Base-by-base conservation (phyloP, 306 rosid genomes). In the Bauhinia variegata region DNA sequence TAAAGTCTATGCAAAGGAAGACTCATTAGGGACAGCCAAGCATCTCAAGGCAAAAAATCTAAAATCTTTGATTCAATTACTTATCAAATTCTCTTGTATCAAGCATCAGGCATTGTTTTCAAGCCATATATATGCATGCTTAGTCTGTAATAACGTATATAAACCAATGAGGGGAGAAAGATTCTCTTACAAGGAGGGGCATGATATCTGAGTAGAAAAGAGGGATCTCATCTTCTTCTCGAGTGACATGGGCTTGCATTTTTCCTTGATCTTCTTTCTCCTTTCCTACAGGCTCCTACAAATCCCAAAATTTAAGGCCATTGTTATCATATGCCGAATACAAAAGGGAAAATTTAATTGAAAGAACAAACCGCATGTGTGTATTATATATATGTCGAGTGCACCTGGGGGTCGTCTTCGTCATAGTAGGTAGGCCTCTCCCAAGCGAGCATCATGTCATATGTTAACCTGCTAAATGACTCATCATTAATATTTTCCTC, bases 361-460 rank as follows among this genome's bases (percentile, higher is more conserved):
- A 15, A 49, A 5, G 14, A 28, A 49, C 13, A 5, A 49, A 23
- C 28, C 28, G 28, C 28, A 23, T 61, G 36, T 14, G n/a, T 36
- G 5, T 36, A 41, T 11, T 4, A 9, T 11, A 7, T 4, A 11
- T 11, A 49, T n/a, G n/a, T n/a, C n/a, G n/a, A 44, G 37, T 77
- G 43, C 7, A 89, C 95, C 82, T 16, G 7, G 9, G 16, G 34
- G 4, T 75, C 47, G 9, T 83, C 74, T 38, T 86, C 83, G 4
- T 85, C 84, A 8, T 82, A 74, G 60, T 64, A 75, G 55, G 77
- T 65, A 32, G 97, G 97, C 50, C 73, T 80, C 85, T 88, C 92
- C 97, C 97, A 93, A 4, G 96, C 92, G 10, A 93, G 86, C 99
- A 93, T 93, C 84, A 83, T 68, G 60, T 90, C 92, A 57, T 81